Conservation (phyloP, 345 rosid genomes). For the Murraya paniculata region DNA sequence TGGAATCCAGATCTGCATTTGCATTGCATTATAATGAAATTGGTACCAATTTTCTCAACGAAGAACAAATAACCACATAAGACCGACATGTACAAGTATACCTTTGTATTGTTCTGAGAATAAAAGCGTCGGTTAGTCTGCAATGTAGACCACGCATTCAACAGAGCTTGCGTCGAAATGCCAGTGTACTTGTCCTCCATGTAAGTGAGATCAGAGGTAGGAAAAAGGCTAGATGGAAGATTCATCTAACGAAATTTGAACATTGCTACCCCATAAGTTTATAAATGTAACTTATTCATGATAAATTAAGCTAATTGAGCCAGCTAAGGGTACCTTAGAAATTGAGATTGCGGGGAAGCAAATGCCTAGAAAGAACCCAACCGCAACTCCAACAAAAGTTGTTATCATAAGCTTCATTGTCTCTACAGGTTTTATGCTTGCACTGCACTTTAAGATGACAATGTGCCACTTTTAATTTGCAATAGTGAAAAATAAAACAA, state of each 20-base stretch:
- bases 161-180: conserved; percentile 62
- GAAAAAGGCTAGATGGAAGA: conserved; percentile 76
- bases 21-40: not conserved
- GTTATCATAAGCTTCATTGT: conserved; percentile 72
- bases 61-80: too few species aligned
- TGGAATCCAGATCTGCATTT: conserved; percentile 81
- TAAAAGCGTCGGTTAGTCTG: conserved; percentile 35
- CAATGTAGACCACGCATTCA: conserved; percentile 69
- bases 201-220: conserved; percentile 77
- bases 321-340: conserved; percentile 48
- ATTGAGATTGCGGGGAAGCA: conserved; percentile 73
- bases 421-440: conserved; percentile 53
- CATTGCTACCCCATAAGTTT: conserved; percentile 11
- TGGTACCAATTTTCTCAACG: too few species aligned
- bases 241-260: conserved; percentile 52
- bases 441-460: conserved; percentile 31
- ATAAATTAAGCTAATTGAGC: not conserved
- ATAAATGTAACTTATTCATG: not conserved
- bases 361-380: conserved; percentile 85
- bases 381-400: conserved; percentile 58
- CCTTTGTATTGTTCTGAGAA: conserved; percentile 51
- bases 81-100: not conserved
- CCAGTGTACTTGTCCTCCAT: conserved; percentile 79
- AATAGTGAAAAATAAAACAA: not conserved
- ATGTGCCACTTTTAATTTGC: not conserved